A percentile compares a stretch with the other conserved stretches of the same genome.
Evolutionary conservation across 345 rosid species (phyloP).

Genomic region (Excoecaria cochinchinensis): DNA sequence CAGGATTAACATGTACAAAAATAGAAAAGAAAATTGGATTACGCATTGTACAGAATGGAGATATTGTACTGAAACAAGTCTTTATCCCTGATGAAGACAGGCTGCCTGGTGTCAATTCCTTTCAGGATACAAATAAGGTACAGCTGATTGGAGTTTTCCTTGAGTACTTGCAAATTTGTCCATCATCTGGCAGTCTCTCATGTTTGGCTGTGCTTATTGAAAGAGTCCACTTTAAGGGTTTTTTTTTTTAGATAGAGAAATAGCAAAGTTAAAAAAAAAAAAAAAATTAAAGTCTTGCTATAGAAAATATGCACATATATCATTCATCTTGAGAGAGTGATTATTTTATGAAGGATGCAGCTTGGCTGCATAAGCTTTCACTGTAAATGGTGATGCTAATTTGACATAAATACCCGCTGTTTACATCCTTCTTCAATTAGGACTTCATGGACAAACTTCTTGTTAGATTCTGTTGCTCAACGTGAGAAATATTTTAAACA

Average conservation of each 20-base stretch:
- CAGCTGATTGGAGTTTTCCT: slow-evolving; percentile 8
- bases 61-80: slow-evolving; percentile 68
- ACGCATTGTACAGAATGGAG: slow-evolving; percentile 96
- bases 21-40: slow-evolving; percentile 90
- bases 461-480: neutral
- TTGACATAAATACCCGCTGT: neutral
- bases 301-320: neutral
- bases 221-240: neutral
- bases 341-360: neutral
- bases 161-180: neutral
- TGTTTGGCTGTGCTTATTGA: neutral
- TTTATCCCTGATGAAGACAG: slow-evolving; percentile 88
- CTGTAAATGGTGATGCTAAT: neutral
- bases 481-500: neutral
- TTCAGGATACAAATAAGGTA: slow-evolving; percentile 92
- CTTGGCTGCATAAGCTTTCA: slow-evolving; percentile 2
- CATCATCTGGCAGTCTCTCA: neutral
- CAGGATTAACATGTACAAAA: slow-evolving; percentile 80
- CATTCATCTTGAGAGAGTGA: neutral
- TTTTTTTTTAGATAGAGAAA: neutral
- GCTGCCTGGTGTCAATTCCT: slow-evolving; percentile 84
- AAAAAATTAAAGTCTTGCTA: neutral
- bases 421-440: neutral
- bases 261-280: too few relatives aligned
- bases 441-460: neutral